Evolutionary conservation across 768 basidiomycete genomes (phyloP).

Genomic region (Auriscalpium orientale): DNA sequence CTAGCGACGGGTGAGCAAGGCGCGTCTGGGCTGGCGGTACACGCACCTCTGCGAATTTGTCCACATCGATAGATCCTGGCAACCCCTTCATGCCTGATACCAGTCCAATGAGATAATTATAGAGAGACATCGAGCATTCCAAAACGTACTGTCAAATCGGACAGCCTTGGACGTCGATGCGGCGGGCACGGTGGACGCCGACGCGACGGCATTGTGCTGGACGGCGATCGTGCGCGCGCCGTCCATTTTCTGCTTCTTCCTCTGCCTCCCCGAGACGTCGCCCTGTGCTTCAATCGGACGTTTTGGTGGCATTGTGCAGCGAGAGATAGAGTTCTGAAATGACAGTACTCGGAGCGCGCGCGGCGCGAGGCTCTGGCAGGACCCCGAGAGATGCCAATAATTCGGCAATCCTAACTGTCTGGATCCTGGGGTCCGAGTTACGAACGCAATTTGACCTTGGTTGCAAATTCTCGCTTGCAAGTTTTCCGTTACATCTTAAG

Average conservation of each 20-base stretch:
- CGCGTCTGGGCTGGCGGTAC: too few species aligned
- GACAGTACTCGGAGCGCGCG: too few species aligned
- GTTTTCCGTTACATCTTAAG: too few species aligned
- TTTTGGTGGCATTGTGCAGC: slow-evolving; percentile 31
- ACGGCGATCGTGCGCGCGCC: slow-evolving; percentile 62
- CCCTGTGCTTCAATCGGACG: slow-evolving; percentile 26
- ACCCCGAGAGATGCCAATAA: too few species aligned
- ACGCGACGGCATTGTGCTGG: slow-evolving; percentile 28
- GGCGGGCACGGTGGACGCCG: slow-evolving; percentile 15
- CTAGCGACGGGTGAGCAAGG: slow-evolving; percentile 29
- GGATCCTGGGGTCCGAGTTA: too few species aligned
- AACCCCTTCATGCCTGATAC: too few species aligned
- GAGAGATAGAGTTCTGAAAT: too few species aligned
- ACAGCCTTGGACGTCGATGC: slow-evolving; percentile 32
- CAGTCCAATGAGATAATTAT: neutral
- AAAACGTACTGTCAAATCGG: slow-evolving; percentile 34
- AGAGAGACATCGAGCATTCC: neutral
- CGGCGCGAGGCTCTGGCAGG: too few species aligned
- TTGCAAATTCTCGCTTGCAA: too few species aligned
- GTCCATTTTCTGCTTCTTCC: slow-evolving; percentile 62
- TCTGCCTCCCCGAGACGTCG: slow-evolving; percentile 36
- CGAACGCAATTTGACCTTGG: too few species aligned
- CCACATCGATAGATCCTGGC: slow-evolving; percentile 75
- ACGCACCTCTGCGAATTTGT: slow-evolving; percentile 77
- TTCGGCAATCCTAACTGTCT: too few species aligned